A percentile compares a stretch with the other conserved stretches of the same genome.
These are phyloP conservation scores for Huntiella decipiens DNA, from an alignment of 2,329 filamentous ascomycete genomes.

Conservation along the genomic window DNA sequence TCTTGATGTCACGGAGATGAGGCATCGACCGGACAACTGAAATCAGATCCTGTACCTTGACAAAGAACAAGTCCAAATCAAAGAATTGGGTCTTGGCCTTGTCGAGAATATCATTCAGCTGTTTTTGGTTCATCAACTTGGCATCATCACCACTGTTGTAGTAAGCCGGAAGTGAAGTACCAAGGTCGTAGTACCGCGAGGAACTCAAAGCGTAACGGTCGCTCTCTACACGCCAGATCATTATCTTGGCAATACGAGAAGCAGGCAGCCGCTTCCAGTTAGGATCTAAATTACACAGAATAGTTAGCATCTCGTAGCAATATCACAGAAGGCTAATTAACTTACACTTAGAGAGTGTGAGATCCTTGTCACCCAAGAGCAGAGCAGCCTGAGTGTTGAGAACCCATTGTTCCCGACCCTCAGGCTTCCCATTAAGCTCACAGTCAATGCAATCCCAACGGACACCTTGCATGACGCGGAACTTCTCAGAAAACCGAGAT, in stretches of 20 bases:
- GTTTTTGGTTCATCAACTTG: slow-evolving; percentile 23
- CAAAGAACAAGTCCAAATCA: slow-evolving; percentile 44
- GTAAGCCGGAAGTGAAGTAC: slow-evolving; percentile 31
- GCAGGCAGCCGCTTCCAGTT: slow-evolving; percentile 38
- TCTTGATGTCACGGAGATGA: slow-evolving; percentile 35
- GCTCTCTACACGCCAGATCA: slow-evolving; percentile 40
- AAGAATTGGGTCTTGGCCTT: slow-evolving; percentile 35
- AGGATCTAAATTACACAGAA: slow-evolving; percentile 26
- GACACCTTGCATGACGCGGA: slow-evolving; percentile 38
- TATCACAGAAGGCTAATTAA: slow-evolving; percentile 9
- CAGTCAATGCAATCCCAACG: slow-evolving; percentile 44
- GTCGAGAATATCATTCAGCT: slow-evolving; percentile 26
- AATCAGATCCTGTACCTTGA: slow-evolving; percentile 47
- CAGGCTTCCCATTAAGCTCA: slow-evolving; percentile 30
- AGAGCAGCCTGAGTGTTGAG: slow-evolving; percentile 45
- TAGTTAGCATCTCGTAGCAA: background rate
- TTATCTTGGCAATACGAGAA: slow-evolving; percentile 33
- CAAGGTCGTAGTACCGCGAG: slow-evolving; percentile 31
- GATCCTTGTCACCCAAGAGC: slow-evolving; percentile 44
- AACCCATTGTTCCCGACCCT: slow-evolving; percentile 46
- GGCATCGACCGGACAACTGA: slow-evolving; percentile 36
- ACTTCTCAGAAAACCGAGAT: slow-evolving; percentile 31
- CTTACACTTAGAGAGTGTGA: slow-evolving; percentile 40
- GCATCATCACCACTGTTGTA: slow-evolving; percentile 29
- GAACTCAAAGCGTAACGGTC: slow-evolving; percentile 36